phyloP scores from a whole-genome alignment of 2,329 filamentous ascomycete genomes.

The Diaporthe ilicicola region DNA sequence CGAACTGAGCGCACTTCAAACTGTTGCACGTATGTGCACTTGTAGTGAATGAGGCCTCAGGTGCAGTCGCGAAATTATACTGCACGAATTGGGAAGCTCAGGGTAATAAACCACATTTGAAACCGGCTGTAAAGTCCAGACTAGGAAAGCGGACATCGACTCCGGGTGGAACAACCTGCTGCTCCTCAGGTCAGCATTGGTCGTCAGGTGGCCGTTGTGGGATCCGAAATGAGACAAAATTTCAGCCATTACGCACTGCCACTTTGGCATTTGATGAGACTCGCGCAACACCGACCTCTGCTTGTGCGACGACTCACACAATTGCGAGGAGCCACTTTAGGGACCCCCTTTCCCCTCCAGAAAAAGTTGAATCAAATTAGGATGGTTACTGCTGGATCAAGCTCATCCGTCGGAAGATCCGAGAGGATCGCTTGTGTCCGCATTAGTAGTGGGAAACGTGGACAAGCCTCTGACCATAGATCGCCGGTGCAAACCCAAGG shows the following conservation, averaged over 20 bases:
- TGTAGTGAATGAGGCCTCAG: no score
- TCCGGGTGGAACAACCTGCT: not conserved
- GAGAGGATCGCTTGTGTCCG: not conserved
- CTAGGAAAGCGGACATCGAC: not conserved
- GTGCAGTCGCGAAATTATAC: not conserved
- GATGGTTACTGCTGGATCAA: slow-evolving; percentile 6
- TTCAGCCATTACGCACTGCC: slow-evolving; percentile 10
- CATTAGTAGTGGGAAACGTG: slow-evolving; percentile 14
- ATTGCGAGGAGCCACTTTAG: slow-evolving; percentile 16
- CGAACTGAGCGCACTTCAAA: no score
- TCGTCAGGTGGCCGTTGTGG: not conserved
- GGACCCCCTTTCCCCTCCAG: not conserved
- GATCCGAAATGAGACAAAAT: slow-evolving; percentile 23
- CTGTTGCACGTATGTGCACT: no score
- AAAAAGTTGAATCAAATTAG: slow-evolving; percentile 18
- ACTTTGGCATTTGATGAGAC: not conserved
- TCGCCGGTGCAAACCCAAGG: slow-evolving; percentile 1
- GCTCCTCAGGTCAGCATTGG: not conserved
- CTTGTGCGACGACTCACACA: slow-evolving; percentile 8
- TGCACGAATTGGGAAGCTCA: not conserved
- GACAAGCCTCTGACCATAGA: slow-evolving; percentile 14
- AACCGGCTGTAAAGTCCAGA: slow-evolving; percentile 1
- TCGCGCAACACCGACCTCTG: slow-evolving; percentile 6
- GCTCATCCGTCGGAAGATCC: slow-evolving; percentile 10
- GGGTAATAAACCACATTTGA: not conserved